phyloP scores from a whole-genome alignment of 345 rosid genomes.

The Corymbia maculata region DNA sequence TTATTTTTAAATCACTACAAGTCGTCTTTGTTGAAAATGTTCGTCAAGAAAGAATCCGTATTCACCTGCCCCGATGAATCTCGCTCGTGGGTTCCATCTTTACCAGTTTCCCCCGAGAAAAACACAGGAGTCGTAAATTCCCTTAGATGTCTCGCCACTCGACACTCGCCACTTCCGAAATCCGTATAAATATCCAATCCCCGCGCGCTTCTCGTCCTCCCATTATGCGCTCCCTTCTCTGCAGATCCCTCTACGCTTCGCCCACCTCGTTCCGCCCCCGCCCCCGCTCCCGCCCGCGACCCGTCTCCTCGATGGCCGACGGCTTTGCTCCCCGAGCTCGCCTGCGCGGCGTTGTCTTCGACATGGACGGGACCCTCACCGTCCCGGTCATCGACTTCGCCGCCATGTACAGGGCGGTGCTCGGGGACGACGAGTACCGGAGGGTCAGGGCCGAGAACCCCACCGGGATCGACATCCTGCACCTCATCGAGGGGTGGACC shows the following conservation, averaged over 20 bases:
- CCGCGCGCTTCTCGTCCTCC: not conserved
- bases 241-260: not conserved
- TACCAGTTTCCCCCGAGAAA: not conserved
- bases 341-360: slow-evolving; percentile 59
- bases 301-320: not conserved
- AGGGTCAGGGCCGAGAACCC: slow-evolving; percentile 62
- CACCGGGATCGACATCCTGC: slow-evolving; percentile 74
- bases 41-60: not conserved
- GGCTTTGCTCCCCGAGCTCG: slow-evolving; percentile 2
- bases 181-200: not conserved
- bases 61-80: not conserved
- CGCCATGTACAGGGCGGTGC: slow-evolving; percentile 79
- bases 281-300: not conserved
- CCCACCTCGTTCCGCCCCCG: not conserved
- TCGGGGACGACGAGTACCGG: slow-evolving; percentile 66
- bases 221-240: not conserved
- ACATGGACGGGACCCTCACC: slow-evolving; percentile 89
- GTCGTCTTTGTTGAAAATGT: not conserved
- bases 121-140: not conserved
- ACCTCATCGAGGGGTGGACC: slow-evolving; percentile 64
- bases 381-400: slow-evolving; percentile 90
- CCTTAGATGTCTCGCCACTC: not conserved
- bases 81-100: not conserved
- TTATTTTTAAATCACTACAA: not conserved
- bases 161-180: not conserved